phyloP scores from a whole-genome alignment of 257 asterid species.

The Euphrasia confusa region DNA sequence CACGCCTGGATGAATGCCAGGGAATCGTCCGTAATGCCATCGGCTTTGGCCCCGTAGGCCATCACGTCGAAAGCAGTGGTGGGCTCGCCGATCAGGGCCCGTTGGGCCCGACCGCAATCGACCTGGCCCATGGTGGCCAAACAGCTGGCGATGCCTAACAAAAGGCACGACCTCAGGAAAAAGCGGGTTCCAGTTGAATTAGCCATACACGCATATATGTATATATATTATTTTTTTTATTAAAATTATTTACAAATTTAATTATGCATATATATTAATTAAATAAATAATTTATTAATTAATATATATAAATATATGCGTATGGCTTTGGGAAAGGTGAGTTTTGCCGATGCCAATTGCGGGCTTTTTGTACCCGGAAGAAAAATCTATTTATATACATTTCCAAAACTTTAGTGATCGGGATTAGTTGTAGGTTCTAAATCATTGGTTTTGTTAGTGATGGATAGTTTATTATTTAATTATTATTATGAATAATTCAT shows the following conservation, averaged over 20 bases:
- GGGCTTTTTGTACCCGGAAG: not conserved
- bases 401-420: not conserved
- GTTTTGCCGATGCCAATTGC: not conserved
- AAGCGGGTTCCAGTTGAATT: not conserved
- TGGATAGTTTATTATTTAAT: not conserved
- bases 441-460: not conserved
- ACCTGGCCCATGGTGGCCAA: not conserved
- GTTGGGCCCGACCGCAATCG: not conserved
- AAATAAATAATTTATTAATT: too few species aligned
- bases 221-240: too few species aligned
- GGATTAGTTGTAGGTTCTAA: not conserved
- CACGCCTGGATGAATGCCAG: conserved; percentile 48
- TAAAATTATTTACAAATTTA: not conserved
- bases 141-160: not conserved
- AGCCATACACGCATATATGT: not conserved
- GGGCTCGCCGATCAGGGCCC: not conserved
- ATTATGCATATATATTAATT: too few species aligned
- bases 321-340: not conserved
- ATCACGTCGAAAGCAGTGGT: conserved; percentile 43
- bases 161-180: not conserved
- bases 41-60: conserved; percentile 41
- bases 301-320: too few species aligned
- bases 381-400: not conserved
- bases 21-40: conserved; percentile 37
- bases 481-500: too few species aligned